Conservation (phyloP, 2,329 filamentous ascomycete genomes). For the Hawksworthiomyces lignivorus region DNA sequence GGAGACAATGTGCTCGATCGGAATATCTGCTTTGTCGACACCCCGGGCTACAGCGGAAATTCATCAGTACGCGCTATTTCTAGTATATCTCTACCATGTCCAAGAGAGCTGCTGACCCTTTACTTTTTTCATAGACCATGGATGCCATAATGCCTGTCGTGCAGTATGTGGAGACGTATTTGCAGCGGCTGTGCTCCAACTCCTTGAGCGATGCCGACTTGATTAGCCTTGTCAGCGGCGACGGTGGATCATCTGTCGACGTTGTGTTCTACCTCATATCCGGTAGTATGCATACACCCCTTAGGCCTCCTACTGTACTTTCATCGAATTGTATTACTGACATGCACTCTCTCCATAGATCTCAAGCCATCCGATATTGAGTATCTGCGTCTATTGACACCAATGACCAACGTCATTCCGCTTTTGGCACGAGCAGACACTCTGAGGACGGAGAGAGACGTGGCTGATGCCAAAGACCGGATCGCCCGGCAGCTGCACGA, state of each 20-base stretch:
- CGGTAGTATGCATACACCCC: conserved; percentile 45
- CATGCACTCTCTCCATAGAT: conserved; percentile 30
- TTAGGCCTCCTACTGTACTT: neutral
- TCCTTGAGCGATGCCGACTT: conserved; percentile 67
- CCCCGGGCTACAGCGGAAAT: conserved; percentile 53
- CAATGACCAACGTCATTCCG: conserved; percentile 77
- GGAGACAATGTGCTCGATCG: conserved; percentile 76
- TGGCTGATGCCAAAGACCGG: conserved; percentile 51
- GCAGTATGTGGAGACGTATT: conserved; percentile 64
- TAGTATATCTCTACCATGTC: neutral
- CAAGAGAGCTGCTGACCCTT: too few species aligned
- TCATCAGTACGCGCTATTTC: conserved; percentile 38
- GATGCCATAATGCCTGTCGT: conserved; percentile 53
- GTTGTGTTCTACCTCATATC: conserved; percentile 75
- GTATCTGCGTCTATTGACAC: conserved; percentile 61
- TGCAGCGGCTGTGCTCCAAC: conserved; percentile 56
- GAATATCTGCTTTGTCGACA: conserved; percentile 92
- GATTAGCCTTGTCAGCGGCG: conserved; percentile 68
- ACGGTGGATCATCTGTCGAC: conserved; percentile 78
- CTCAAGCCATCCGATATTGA: conserved; percentile 59
- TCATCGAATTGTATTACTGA: conserved; percentile 8
- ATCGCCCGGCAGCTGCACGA: conserved; percentile 49
- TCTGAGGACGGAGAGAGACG: conserved; percentile 45
- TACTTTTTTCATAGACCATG: conserved; percentile 30
- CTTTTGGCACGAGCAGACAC: conserved; percentile 72